These are phyloP conservation scores for Amaranthus cruentus DNA, from an alignment of 148 eudicot species.

Conservation along the genomic window DNA sequence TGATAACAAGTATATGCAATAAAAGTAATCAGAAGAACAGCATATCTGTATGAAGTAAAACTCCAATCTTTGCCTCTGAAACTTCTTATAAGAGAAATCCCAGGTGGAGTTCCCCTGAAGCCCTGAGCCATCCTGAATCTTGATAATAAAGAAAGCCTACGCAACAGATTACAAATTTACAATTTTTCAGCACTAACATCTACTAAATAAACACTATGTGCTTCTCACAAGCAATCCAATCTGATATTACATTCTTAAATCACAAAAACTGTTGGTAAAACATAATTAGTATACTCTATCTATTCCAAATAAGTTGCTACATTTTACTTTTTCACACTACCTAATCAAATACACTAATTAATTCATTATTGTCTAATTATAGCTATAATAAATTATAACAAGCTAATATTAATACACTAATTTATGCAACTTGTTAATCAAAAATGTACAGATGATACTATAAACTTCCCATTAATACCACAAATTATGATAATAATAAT, in stretches of 20 bases:
- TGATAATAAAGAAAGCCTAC: conserved; percentile 21
- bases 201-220: background rate
- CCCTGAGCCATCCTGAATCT: conserved; percentile 39
- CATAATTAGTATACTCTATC: too few species aligned
- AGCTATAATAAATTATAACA: too few species aligned
- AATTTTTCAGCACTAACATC: background rate
- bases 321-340: too few species aligned
- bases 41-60: conserved; percentile 54
- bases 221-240: background rate
- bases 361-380: too few species aligned
- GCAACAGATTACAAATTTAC: background rate
- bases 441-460: too few species aligned
- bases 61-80: conserved; percentile 79
- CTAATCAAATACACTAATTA: too few species aligned
- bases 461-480: too few species aligned
- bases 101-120: conserved; percentile 53
- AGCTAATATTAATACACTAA: background rate
- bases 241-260: background rate
- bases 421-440: background rate
- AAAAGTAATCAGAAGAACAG: conserved; percentile 73
- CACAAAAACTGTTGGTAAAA: background rate
- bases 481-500: too few species aligned
- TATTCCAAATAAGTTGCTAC: too few species aligned
- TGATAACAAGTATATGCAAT: conserved; percentile 85
- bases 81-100: conserved; percentile 51